Base-by-base conservation (phyloP, 1,139 yeast genomes). In the Lodderomyces beijingensis region DNA sequence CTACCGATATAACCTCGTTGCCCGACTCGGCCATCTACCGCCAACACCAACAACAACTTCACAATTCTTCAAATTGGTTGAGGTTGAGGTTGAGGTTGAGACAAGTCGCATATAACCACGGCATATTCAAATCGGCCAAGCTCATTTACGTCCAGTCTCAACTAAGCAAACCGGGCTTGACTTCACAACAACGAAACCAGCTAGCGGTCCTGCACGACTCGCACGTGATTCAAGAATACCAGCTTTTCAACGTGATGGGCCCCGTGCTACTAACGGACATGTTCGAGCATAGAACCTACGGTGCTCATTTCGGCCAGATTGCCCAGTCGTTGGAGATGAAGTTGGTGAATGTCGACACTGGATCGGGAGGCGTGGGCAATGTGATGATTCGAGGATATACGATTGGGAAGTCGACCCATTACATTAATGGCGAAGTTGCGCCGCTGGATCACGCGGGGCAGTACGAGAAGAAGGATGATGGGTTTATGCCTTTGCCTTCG, bases 331-430 rank as follows among this genome's bases (percentile, higher is more conserved):
- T 68, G 29, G 83, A 76, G 41, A 62, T 75, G 27, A 71, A 74
- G 45, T 51, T 74, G 10, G 51, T 55, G 11, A 53, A 59, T 24
- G 48, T 60, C 29, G 53, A 57, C 5, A 50, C 55, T 2, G 13
- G 13, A 26, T 43, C 56, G 1, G 49, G 55, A 9, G 43, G 44
- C n/a, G 59, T 64, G 16, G 88, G 88, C 2, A 66, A 65, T 46
- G 49, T 82, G 3, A 62, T 68, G 44, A 59, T 77, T 2, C 61
- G 91, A 38, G 93, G 91, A 0, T 82, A 79, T 50, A 74, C 71
- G 32, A 68, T 82, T 23, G 89, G 89, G 0, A 78, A 68, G 38
- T 54, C 59, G 7, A 23, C 21, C 3, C 54, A 51, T 21, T 40
- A 42, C 33, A 36, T 57, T 23, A 40, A 44, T 26, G 52, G 40